Conservation (phyloP, 495 filamentous ascomycete genomes). For the Tuber umbilicatum region DNA sequence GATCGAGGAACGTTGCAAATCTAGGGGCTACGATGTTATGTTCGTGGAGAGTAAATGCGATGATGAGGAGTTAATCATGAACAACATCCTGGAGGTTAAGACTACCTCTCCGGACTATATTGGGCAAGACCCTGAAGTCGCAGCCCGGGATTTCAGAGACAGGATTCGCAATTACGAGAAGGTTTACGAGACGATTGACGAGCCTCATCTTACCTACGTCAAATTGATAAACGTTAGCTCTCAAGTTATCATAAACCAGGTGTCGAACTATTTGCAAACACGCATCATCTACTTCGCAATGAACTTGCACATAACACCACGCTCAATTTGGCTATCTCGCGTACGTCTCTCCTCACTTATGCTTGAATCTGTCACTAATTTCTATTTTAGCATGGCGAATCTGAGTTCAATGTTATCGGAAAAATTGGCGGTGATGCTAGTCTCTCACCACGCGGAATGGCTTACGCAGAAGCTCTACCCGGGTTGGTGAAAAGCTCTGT, state of each 20-base stretch:
- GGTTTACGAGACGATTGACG: slow-evolving; percentile 85
- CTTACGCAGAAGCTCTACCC: slow-evolving; percentile 76
- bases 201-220: slow-evolving; percentile 80
- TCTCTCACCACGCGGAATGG: slow-evolving; percentile 76
- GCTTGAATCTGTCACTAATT: slow-evolving; percentile 23
- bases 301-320: slow-evolving; percentile 95
- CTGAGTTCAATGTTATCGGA: slow-evolving; percentile 77
- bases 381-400: slow-evolving; percentile 74
- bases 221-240: slow-evolving; percentile 95
- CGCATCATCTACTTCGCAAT: slow-evolving; percentile 96
- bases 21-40: slow-evolving; percentile 74
- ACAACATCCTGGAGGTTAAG: slow-evolving; percentile 96
- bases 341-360: slow-evolving; percentile 49
- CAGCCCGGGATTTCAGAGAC: slow-evolving; percentile 83
- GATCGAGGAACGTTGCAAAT: slow-evolving; percentile 69
- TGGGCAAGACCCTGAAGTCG: slow-evolving; percentile 85
- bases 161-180: slow-evolving; percentile 95
- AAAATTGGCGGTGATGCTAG: slow-evolving; percentile 86
- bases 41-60: slow-evolving; percentile 97
- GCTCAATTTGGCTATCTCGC: slow-evolving; percentile 92
- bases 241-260: slow-evolving; percentile 93
- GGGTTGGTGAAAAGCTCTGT: slow-evolving; percentile 73
- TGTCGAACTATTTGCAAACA: slow-evolving; percentile 92
- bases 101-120: slow-evolving; percentile 90
- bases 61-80: slow-evolving; percentile 89